A percentile compares a stretch with the other conserved stretches of the same genome.
Conservation (phyloP, 768 basidiomycete species). For the Pholiota conissans region DNA sequence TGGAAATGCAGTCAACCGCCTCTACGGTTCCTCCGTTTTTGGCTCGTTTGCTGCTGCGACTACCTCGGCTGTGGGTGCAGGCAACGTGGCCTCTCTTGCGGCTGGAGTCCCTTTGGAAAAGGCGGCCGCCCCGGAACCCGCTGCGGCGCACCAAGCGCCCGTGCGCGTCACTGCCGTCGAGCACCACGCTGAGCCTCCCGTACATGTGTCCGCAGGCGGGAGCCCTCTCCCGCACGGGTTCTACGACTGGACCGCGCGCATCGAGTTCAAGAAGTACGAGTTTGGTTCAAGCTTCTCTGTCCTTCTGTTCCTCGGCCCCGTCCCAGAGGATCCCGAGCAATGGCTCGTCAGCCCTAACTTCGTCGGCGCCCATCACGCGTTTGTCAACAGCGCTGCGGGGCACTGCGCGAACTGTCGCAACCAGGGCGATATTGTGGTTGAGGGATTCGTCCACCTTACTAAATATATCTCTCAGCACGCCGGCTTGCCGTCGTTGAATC, state of each 20-base stretch:
- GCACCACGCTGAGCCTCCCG: constrained; percentile 27
- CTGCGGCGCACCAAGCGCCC: background rate
- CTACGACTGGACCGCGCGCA: constrained; percentile 44
- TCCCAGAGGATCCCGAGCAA: constrained; percentile 33
- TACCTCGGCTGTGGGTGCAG: background rate
- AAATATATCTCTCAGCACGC: constrained; percentile 29
- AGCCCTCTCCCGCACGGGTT: constrained; percentile 12
- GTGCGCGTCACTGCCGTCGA: background rate
- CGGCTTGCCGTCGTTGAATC: constrained; percentile 32
- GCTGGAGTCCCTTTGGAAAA: constrained; percentile 2
- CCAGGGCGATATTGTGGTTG: constrained; percentile 30
- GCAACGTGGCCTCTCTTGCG: constrained; percentile 1
- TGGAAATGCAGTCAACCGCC: constrained; percentile 29
- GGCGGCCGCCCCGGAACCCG: background rate
- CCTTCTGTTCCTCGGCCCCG: constrained; percentile 45
- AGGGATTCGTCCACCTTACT: constrained; percentile 48
- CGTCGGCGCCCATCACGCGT: constrained; percentile 45
- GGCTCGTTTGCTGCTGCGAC: constrained; percentile 22
- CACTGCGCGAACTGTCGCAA: constrained; percentile 35
- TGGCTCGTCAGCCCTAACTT: constrained; percentile 36
- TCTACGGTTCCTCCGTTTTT: constrained; percentile 31
- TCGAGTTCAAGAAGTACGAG: constrained; percentile 44
- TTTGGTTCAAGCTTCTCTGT: constrained; percentile 43
- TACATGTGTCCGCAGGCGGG: constrained; percentile 24
- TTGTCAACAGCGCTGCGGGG: constrained; percentile 33